Evolutionary conservation across 2,329 filamentous ascomycete genomes (phyloP), one percentile per base, ranked within the genome.

Genomic region (Trichoderma arundinaceum): DNA sequence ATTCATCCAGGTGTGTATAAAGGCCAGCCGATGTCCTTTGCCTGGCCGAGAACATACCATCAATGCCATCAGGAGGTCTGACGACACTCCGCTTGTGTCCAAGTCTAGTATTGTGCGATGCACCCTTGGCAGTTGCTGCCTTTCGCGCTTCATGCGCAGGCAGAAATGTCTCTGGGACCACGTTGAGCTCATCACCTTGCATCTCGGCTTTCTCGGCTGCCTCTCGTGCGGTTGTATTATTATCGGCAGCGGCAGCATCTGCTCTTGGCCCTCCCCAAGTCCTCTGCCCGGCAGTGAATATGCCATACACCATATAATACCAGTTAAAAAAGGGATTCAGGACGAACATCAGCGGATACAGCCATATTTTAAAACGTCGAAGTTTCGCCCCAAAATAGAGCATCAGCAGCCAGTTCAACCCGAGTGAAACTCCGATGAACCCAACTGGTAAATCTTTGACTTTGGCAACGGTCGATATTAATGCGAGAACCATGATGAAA

Each of bases 301-400:
- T 96, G 51, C 93, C 94, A 76, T 97, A 97, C 2, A 97, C 90
- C 91, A 97, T 97, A 80, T 98, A 98, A 66, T 92, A 86, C 94
- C 94, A 98, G 78, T 98, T 98, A 84, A 97, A 94, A 75, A 98
- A 96, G 0, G 95, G 94, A 74, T 97, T 98, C 69, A 97, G 77
- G 53, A 97, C 80, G 75, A 97, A 98, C 93, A 98, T 97, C 68
- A 98, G 73, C 0, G 94, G 94, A 75, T 98, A 98, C 6, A 98
- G 83, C 90, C 92, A 94, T 68, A 96, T 91, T 82, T 99, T 98
- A 82, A 90, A 97, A 10, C 95, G 87, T 67, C 90, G 89, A 56
- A 98, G 85, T 78, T 92, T 93, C 64, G 89, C 86, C 28, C 92
- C 94, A 76, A 98, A 97, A 81, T 97, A 98, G 68, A 98, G 81